Conservation (phyloP, 2,329 filamentous ascomycete genomes). For the Trichoderma hamatum region DNA sequence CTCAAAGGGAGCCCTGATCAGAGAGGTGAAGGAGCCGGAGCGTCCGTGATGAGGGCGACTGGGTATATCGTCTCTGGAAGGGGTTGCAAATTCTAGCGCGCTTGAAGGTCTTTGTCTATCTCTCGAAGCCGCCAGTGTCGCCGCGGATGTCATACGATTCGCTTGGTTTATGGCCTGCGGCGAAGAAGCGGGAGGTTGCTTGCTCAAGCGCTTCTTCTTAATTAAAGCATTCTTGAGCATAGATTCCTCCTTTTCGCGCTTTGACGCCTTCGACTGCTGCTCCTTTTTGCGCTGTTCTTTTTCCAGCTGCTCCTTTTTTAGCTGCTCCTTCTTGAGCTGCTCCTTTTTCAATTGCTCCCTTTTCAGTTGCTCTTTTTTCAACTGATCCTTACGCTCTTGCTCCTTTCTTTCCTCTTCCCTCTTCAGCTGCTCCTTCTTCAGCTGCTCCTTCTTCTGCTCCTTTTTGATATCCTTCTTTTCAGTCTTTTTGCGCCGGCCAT, state of each 20-base stretch:
- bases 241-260: conserved; percentile 22
- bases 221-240: conserved; percentile 33
- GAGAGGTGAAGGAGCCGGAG: conserved; percentile 43
- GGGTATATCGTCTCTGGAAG: conserved; percentile 31
- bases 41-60: conserved; percentile 37
- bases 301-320: conserved; percentile 24
- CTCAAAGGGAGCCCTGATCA: conserved; percentile 42
- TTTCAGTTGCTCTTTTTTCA: conserved; percentile 28
- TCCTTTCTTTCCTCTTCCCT: conserved; percentile 23
- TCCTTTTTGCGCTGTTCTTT: conserved; percentile 34
- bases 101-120: conserved; percentile 34
- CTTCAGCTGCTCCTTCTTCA: conserved; percentile 32
- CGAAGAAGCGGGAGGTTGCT: conserved; percentile 37
- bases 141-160: conserved; percentile 29
- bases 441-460: conserved; percentile 42
- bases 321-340: conserved; percentile 34
- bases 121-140: conserved; percentile 22
- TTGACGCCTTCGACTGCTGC: conserved; percentile 9
- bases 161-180: conserved; percentile 28
- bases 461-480: conserved; percentile 56
- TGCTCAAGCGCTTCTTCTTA: conserved; percentile 39
- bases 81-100: conserved; percentile 34
- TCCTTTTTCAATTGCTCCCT: conserved; percentile 13
- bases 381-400: conserved; percentile 29
- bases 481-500: conserved; percentile 56